phyloP scores from a whole-genome alignment of 2,329 filamentous ascomycete species.

The Myriosclerotinia duriaeana region DNA sequence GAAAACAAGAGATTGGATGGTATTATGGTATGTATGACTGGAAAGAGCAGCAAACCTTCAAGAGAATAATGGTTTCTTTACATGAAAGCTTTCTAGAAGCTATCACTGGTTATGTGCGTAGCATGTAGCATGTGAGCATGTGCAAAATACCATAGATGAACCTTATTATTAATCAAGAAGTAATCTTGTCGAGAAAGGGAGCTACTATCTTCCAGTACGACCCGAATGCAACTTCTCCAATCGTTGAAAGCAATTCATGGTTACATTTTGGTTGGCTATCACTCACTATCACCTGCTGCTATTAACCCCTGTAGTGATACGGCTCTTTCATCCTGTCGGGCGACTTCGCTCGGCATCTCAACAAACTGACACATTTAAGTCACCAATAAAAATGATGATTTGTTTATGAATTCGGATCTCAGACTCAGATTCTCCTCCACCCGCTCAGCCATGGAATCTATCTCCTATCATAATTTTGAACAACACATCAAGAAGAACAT shows the following conservation, averaged over 20 bases:
- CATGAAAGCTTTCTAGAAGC: not conserved
- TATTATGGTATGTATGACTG: not conserved
- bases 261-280: conserved; percentile 16
- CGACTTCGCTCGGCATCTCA: conserved; percentile 17
- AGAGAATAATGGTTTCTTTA: not conserved
- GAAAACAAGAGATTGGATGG: conserved; percentile 14
- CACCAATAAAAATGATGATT: conserved; percentile 19
- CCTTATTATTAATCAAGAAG: conserved; percentile 16
- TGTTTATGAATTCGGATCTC: conserved; percentile 10
- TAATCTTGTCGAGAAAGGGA: not conserved
- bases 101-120: not conserved
- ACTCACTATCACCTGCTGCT: conserved; percentile 6
- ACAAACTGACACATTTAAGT: conserved; percentile 21
- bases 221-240: conserved; percentile 9
- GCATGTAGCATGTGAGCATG: not conserved
- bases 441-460: conserved; percentile 17
- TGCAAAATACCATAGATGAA: not conserved
- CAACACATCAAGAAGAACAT: conserved; percentile 22
- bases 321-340: conserved; percentile 1
- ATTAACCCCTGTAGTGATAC: conserved; percentile 14
- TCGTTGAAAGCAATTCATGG: conserved; percentile 2
- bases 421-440: conserved; percentile 18
- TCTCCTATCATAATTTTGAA: conserved; percentile 13
- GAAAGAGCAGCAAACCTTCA: not conserved
- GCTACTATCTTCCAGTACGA: not conserved